Evolutionary conservation across 352 stramenopile species (phyloP).

Genomic region (Phytopythium helicoides): DNA sequence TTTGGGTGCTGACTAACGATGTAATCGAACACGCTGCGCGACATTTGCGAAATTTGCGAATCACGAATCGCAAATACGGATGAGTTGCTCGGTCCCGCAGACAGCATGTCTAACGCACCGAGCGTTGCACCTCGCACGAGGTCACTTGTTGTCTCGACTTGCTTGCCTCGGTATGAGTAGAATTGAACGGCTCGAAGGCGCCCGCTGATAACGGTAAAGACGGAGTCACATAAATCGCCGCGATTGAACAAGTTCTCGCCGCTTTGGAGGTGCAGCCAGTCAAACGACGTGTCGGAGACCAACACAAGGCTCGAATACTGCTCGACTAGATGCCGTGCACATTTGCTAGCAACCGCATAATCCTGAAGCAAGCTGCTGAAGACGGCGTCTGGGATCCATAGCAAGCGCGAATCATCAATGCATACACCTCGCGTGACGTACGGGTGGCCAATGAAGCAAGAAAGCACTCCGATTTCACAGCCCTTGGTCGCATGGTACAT

Average conservation of each 20-base stretch:
- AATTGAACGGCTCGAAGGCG: slow-evolving; percentile 73
- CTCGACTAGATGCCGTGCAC: slow-evolving; percentile 56
- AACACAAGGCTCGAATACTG: slow-evolving; percentile 77
- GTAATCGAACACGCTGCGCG: slow-evolving; percentile 83
- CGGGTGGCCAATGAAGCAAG: slow-evolving; percentile 64
- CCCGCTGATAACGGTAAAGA: slow-evolving; percentile 81
- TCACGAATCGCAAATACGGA: slow-evolving; percentile 85
- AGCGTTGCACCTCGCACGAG: slow-evolving; percentile 78
- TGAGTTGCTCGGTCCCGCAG: slow-evolving; percentile 64
- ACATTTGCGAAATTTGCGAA: slow-evolving; percentile 88
- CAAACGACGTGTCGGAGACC: slow-evolving; percentile 74
- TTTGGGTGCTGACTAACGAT: slow-evolving; percentile 64
- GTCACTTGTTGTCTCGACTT: slow-evolving; percentile 77
- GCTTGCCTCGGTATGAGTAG: slow-evolving; percentile 50
- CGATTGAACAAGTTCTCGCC: slow-evolving; percentile 78
- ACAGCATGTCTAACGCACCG: slow-evolving; percentile 82
- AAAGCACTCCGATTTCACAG: slow-evolving; percentile 63
- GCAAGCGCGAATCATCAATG: slow-evolving; percentile 34
- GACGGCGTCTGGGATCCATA: slow-evolving; percentile 56
- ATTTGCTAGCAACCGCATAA: slow-evolving; percentile 45
- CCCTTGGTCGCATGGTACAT: slow-evolving; percentile 54
- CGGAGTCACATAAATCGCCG: slow-evolving; percentile 73
- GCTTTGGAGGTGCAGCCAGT: slow-evolving; percentile 82
- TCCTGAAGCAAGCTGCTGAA: slow-evolving; percentile 60
- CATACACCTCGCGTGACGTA: slow-evolving; percentile 43